phyloP scores from a whole-genome alignment of 1,139 yeast genomes.

The Kodamaea alishanica region DNA sequence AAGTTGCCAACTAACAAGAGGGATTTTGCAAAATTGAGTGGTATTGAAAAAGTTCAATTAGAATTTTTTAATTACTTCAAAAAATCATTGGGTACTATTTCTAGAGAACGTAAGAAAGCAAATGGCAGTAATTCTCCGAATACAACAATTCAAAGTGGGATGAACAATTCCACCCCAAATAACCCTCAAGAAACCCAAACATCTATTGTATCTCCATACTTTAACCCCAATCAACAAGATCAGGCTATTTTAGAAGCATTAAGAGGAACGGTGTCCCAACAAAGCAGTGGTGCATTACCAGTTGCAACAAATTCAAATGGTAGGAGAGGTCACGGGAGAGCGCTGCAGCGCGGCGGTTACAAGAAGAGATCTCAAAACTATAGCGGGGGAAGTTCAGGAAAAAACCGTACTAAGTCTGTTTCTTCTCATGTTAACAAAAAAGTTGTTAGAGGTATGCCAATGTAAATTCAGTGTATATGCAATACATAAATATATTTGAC shows the following conservation, averaged over 20 bases:
- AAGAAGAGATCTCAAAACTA: too few relatives aligned
- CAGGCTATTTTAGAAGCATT: slow-evolving; percentile 11
- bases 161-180: background rate
- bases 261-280: slow-evolving; percentile 9
- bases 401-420: too few relatives aligned
- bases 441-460: slow-evolving; percentile 12
- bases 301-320: slow-evolving; percentile 5
- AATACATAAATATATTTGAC: background rate
- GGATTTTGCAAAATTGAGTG: slow-evolving; percentile 47
- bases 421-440: slow-evolving; percentile 1
- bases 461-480: slow-evolving; percentile 1
- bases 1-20: slow-evolving; percentile 50
- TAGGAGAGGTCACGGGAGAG: background rate
- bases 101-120: slow-evolving; percentile 27
- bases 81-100: slow-evolving; percentile 35
- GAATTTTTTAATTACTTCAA: slow-evolving; percentile 48
- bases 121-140: slow-evolving; percentile 5
- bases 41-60: slow-evolving; percentile 36
- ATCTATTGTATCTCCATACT: slow-evolving; percentile 10
- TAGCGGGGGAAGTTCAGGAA: too few relatives aligned
- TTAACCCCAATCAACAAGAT: slow-evolving; percentile 11
- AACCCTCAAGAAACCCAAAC: background rate
- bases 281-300: slow-evolving; percentile 8
- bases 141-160: slow-evolving; percentile 4
- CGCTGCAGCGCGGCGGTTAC: background rate